Percentiles rank a stretch among this genome's conserved stretches.
Evolutionary conservation across 495 filamentous ascomycete species (phyloP).

Genomic region (Symbiotaphrina buchneri): DNA sequence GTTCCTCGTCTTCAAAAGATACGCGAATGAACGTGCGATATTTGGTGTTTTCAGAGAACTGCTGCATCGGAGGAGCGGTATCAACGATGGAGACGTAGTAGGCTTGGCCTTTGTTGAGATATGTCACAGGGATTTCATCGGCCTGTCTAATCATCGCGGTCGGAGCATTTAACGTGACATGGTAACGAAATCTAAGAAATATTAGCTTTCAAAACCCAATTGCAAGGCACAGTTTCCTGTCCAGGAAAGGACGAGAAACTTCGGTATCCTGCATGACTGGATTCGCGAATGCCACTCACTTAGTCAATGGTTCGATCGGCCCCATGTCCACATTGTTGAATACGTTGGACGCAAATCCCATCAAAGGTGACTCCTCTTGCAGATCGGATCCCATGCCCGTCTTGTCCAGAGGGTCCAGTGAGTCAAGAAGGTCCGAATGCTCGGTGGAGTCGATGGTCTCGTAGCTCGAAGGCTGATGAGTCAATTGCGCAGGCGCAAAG

Average conservation of each 20-base stretch:
- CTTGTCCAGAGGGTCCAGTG: conserved; percentile 12
- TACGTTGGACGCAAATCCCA: too few species aligned
- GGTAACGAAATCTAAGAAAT: conserved; percentile 69
- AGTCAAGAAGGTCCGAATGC: conserved; percentile 7
- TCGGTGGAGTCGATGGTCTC: conserved; percentile 46
- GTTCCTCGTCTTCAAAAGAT: conserved; percentile 85
- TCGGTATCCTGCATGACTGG: too few species aligned
- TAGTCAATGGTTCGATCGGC: too few species aligned
- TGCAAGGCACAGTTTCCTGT: too few species aligned
- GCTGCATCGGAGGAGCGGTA: conserved; percentile 26
- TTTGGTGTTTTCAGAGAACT: conserved; percentile 22
- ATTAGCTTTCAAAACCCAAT: conserved; percentile 11
- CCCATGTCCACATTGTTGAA: too few species aligned
- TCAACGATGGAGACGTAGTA: conserved; percentile 68
- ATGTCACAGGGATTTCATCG: conserved; percentile 82
- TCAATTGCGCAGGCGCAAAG: conserved; percentile 62
- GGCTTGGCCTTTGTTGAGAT: conserved; percentile 91
- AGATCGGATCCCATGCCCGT: conserved; percentile 17
- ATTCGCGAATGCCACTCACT: too few species aligned
- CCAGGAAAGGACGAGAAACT: too few species aligned
- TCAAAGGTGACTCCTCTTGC: conserved; percentile 14
- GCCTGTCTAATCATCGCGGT: conserved; percentile 86
- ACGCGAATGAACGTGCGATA: conserved; percentile 80
- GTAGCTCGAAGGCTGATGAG: conserved; percentile 53
- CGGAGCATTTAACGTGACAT: conserved; percentile 73